Conservation (phyloP, 2,329 filamentous ascomycete genomes). For the Fusarium proliferatum region DNA sequence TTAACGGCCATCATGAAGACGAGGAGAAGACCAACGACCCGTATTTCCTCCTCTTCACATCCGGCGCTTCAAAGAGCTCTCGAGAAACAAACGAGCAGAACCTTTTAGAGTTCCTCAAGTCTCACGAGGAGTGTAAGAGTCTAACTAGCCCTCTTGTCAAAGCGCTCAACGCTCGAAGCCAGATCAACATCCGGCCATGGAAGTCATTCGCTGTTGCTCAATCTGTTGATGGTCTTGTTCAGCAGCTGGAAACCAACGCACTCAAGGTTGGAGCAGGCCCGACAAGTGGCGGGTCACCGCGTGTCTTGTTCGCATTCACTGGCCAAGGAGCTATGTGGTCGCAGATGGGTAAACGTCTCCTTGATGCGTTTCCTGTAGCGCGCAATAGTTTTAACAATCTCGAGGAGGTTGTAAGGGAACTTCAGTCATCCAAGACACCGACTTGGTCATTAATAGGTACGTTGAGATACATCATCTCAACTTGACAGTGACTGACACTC, state of each 20-base stretch:
- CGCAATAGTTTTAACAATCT: slow-evolving; percentile 31
- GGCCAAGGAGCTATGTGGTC: slow-evolving; percentile 40
- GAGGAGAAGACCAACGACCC: neutral
- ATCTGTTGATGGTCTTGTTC: slow-evolving; percentile 31
- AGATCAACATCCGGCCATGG: slow-evolving; percentile 36
- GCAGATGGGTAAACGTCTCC: slow-evolving; percentile 38
- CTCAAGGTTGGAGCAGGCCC: slow-evolving; percentile 29
- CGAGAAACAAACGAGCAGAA: slow-evolving; percentile 32
- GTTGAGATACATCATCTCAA: rapidly evolving
- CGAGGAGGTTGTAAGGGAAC: slow-evolving; percentile 23
- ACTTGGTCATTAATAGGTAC: slow-evolving; percentile 31
- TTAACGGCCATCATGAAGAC: slow-evolving; percentile 11
- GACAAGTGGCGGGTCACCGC: neutral
- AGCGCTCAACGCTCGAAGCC: slow-evolving; percentile 37
- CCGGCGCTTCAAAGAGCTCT: slow-evolving; percentile 32
- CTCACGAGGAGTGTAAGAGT: slow-evolving; percentile 23
- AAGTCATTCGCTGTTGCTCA: slow-evolving; percentile 38
- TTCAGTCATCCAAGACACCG: slow-evolving; percentile 14
- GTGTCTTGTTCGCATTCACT: slow-evolving; percentile 32
- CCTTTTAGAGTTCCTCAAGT: slow-evolving; percentile 27
- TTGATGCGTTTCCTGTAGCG: slow-evolving; percentile 37
- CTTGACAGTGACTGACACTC: slow-evolving; percentile 1
- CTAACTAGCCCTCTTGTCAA: slow-evolving; percentile 26
- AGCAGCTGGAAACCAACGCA: slow-evolving; percentile 32
- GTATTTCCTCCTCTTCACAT: slow-evolving; percentile 32